Percentiles rank a stretch among this genome's conserved stretches.
These are phyloP conservation scores for Septoria linicola DNA, from an alignment of 2,329 filamentous ascomycete species.

Conservation along the genomic window DNA sequence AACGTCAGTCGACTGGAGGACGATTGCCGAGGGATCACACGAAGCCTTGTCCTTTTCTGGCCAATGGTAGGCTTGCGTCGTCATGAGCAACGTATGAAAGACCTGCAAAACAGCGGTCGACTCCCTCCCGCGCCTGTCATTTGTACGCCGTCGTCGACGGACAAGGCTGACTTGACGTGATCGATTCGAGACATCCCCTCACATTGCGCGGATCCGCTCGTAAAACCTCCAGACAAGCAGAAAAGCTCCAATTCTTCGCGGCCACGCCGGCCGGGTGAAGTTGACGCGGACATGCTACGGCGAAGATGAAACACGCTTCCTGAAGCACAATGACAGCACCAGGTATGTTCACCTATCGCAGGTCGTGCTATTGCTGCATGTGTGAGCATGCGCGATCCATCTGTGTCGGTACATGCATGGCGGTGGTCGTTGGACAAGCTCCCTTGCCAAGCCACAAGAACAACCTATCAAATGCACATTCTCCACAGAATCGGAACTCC, in stretches of 20 bases:
- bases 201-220: background rate
- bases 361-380: background rate
- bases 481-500: background rate
- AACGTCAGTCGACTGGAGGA: background rate
- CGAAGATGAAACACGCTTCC: conserved; percentile 14
- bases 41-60: conserved; percentile 1
- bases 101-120: background rate
- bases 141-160: background rate
- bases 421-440: background rate
- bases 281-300: conserved; percentile 4
- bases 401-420: conserved; percentile 1
- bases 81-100: too few species aligned
- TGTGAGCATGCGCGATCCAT: background rate
- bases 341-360: background rate
- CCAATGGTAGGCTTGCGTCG: background rate
- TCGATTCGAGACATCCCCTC: background rate
- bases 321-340: conserved; percentile 18
- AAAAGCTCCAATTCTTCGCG: background rate
- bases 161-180: background rate
- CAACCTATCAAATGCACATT: background rate
- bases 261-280: conserved; percentile 6
- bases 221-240: background rate
- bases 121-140: too few species aligned
- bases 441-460: background rate
- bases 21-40: conserved; percentile 2